Conservation (phyloP, 2,329 filamentous ascomycete species). For the Talaromyces sp. region DNA sequence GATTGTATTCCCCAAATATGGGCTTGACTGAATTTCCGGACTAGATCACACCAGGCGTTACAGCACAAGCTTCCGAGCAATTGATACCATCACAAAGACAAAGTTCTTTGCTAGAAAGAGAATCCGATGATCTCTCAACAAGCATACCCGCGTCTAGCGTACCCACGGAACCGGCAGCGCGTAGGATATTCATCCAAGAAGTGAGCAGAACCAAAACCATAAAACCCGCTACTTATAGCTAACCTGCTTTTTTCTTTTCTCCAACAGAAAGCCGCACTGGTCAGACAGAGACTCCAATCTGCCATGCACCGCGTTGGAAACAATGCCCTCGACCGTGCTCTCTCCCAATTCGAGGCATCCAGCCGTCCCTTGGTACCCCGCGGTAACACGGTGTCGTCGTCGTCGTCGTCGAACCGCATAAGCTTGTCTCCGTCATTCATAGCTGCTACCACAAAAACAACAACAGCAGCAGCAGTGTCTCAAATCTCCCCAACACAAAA, state of each 20-base stretch:
- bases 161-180: slow-evolving; percentile 29
- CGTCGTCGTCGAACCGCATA: background rate
- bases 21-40: background rate
- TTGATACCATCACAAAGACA: background rate
- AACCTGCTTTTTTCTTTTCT: background rate
- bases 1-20: background rate
- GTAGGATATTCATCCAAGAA: slow-evolving; percentile 36
- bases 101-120: slow-evolving; percentile 2
- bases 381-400: background rate
- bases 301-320: slow-evolving; percentile 35
- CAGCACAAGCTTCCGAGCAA: background rate
- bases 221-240: background rate
- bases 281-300: slow-evolving; percentile 31
- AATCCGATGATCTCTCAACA: slow-evolving; percentile 7
- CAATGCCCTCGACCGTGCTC: slow-evolving; percentile 33
- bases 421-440: background rate
- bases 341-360: slow-evolving; percentile 34
- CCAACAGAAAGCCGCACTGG: slow-evolving; percentile 36
- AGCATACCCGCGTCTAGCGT: slow-evolving; percentile 15
- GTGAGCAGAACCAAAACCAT: slow-evolving; percentile 17
- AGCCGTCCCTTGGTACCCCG: slow-evolving; percentile 1
- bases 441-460: background rate
- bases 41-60: background rate
- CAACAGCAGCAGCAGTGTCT: background rate
- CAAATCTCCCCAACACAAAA: slow-evolving; percentile 2